Evolutionary conservation across 2,329 filamentous ascomycete species (phyloP), one percentile per base, ranked within the genome.

Genomic region (Sordariomycetes sp.): DNA sequence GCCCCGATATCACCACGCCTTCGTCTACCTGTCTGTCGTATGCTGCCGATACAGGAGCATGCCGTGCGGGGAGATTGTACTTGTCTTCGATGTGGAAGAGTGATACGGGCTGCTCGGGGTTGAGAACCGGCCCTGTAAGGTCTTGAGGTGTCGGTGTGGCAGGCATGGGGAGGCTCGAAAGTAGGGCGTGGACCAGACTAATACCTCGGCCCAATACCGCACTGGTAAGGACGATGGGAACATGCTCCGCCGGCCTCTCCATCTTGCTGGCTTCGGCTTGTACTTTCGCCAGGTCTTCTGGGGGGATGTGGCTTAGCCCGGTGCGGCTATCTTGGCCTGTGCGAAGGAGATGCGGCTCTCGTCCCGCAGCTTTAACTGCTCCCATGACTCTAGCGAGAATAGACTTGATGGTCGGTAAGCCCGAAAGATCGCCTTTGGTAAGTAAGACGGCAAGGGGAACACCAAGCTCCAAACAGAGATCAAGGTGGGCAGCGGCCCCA

Each of bases 1-100:
- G 83, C 0, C 93, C 93, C 50, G 90, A 92, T 6, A 97, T 80
- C 16, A 99, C 89, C n/a, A 83, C 79, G 8, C 86, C 86, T 22
- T 76, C 71, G 56, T 80, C 77, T 40, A 72, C 69, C 53, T 75
- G 67, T 11, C 50, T 32, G 24, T 34, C 50, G 22, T 59, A 55
- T 67, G 58, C 75, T 11, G 57, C 37, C 14, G 40, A 50, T 32
- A 59, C 55, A 3, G 59, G 61, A 1, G 59, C n/a, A 61, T 84
- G 85, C 1, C 84, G 82, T 1, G 81, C 80, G 1, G 87, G 82
- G 16, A 92, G 80, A 59, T 82, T 88, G 69, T 96, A 97, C 1
- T 91, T 85, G 64, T 97, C 93, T 67, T 97, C 93, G 25, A 97
- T 82, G 66, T 97, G 89, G 66, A 97, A 97, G 1, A 97, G 73